These are phyloP conservation scores for Cochlearia excelsa DNA, from an alignment of 345 rosid species.

Conservation along the genomic window DNA sequence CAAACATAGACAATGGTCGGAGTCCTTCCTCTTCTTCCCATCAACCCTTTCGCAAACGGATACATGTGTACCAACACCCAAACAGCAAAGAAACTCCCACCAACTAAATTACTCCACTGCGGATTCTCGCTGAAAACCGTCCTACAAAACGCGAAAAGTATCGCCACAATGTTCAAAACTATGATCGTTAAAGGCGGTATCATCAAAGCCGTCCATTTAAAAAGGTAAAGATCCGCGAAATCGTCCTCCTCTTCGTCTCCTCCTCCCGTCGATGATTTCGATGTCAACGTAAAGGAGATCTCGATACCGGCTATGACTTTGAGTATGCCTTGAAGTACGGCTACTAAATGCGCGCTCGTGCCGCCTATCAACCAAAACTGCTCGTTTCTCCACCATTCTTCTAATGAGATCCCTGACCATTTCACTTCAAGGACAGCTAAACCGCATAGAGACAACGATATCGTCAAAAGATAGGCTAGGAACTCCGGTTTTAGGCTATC, in stretches of 20 bases:
- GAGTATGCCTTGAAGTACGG: constrained; percentile 77
- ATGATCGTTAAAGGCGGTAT: constrained; percentile 74
- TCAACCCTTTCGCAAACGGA: constrained; percentile 79
- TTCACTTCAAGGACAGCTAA: constrained; percentile 75
- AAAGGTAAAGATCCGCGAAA: constrained; percentile 60
- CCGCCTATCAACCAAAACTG: constrained; percentile 92
- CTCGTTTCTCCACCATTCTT: constrained; percentile 96
- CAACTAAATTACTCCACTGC: constrained; percentile 60
- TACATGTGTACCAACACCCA: constrained; percentile 83
- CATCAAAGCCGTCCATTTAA: constrained; percentile 82
- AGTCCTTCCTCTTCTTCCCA: constrained; percentile 73
- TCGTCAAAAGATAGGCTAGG: constrained; percentile 55
- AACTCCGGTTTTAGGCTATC: constrained; percentile 46
- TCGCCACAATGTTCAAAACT: constrained; percentile 65
- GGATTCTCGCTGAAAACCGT: constrained; percentile 52
- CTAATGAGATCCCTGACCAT: constrained; percentile 70
- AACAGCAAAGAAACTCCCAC: constrained; percentile 75
- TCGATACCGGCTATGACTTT: constrained; percentile 82
- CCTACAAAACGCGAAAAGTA: constrained; percentile 53
- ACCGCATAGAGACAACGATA: constrained; percentile 57
- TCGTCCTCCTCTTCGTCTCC: constrained; percentile 70
- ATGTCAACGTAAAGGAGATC: constrained; percentile 66
- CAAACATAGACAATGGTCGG: constrained; percentile 70
- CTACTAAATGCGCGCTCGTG: constrained; percentile 81
- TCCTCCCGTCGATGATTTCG: constrained; percentile 49